Percentiles rank a stretch among this genome's conserved stretches.
phyloP scores from a whole-genome alignment of 768 basidiomycete genomes.

The Phaffia tasmanica region DNA sequence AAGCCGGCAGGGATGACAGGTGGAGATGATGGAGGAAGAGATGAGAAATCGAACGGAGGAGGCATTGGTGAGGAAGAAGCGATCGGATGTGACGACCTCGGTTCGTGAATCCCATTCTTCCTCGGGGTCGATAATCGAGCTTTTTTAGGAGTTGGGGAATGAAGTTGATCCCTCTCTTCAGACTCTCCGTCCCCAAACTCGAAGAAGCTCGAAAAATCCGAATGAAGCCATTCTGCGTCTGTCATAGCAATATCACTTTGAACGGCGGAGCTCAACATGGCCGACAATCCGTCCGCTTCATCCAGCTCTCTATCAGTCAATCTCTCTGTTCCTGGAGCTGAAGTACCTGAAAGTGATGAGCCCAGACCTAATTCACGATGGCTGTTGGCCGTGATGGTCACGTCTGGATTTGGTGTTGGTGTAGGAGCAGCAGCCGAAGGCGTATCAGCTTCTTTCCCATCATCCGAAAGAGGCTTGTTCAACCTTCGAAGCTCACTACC shows the following conservation, averaged over 20 bases:
- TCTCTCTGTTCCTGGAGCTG: background rate
- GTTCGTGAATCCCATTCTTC: slow-evolving; percentile 7
- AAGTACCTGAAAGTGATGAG: background rate
- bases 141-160: slow-evolving; percentile 8
- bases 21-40: slow-evolving; percentile 24
- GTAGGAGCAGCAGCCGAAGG: background rate
- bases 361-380: background rate
- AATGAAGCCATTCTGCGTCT: slow-evolving; percentile 18
- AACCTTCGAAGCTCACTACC: slow-evolving; percentile 14
- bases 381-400: background rate
- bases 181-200: background rate
- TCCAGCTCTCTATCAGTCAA: slow-evolving; percentile 6
- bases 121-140: slow-evolving; percentile 1
- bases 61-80: slow-evolving; percentile 19
- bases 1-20: slow-evolving; percentile 20
- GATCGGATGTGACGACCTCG: slow-evolving; percentile 8
- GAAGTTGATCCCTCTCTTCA: slow-evolving; percentile 7
- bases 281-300: background rate
- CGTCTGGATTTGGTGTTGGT: slow-evolving; percentile 1
- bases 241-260: slow-evolving; percentile 1
- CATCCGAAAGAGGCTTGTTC: slow-evolving; percentile 22
- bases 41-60: slow-evolving; percentile 22
- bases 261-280: background rate
- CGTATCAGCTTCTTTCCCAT: slow-evolving; percentile 6
- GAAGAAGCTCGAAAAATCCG: slow-evolving; percentile 21